Evolutionary conservation across 2,329 filamentous ascomycete genomes (phyloP).

Genomic region (Monilinia fructicola): DNA sequence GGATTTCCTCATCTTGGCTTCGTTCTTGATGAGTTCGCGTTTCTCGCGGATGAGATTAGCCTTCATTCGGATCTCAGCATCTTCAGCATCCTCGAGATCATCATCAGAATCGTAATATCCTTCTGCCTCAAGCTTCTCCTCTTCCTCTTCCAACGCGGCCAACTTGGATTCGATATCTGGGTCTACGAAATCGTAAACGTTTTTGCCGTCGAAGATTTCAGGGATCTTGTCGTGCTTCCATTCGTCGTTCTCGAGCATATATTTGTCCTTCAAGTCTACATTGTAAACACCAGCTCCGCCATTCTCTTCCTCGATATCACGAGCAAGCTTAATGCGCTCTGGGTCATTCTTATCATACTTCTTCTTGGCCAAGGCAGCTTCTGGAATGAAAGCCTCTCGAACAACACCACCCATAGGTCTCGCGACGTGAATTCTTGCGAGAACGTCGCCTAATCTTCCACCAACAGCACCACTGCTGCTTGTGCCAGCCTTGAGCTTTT

Average conservation of each 20-base stretch:
- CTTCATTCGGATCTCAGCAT: conserved; percentile 85
- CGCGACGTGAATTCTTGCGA: conserved; percentile 96
- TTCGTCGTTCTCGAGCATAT: conserved; percentile 79
- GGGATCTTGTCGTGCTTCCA: conserved; percentile 98
- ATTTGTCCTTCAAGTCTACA: conserved; percentile 86
- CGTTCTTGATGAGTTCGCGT: conserved; percentile 87
- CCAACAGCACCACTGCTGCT: conserved; percentile 72
- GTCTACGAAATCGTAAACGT: conserved; percentile 96
- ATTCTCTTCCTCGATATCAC: conserved; percentile 86
- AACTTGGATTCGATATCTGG: conserved; percentile 95
- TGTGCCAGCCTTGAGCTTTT: conserved; percentile 93
- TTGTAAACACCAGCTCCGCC: conserved; percentile 96
- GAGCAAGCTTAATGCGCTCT: conserved; percentile 75
- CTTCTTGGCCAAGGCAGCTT: conserved; percentile 73
- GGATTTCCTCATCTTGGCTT: conserved; percentile 90
- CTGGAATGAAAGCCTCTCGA: conserved; percentile 84
- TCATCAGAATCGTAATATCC: conserved; percentile 90
- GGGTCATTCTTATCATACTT: conserved; percentile 92
- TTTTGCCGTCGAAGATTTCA: conserved; percentile 92
- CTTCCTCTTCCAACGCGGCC: conserved; percentile 87
- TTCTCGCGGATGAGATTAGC: conserved; percentile 96
- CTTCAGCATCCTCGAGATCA: conserved; percentile 80
- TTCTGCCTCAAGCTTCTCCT: conserved; percentile 86
- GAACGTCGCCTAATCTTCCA: conserved; percentile 82
- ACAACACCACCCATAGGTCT: conserved; percentile 79